Conservation (phyloP, 805 yeast genomes). For the Candida bentonensis region DNA sequence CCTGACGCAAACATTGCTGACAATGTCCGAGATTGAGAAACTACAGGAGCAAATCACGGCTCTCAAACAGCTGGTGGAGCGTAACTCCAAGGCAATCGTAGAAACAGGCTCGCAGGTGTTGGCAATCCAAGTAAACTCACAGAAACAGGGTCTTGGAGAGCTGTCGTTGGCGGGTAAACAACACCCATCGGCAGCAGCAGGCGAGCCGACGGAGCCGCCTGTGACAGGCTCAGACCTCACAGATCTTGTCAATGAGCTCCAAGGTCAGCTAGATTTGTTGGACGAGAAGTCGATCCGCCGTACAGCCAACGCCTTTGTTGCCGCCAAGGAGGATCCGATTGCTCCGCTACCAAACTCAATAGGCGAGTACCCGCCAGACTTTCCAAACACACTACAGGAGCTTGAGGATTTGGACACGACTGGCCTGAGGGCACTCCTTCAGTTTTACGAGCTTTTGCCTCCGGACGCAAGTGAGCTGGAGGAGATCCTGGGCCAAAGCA, state of each 20-base stretch:
- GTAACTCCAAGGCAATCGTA: background rate
- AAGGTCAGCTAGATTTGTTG: conserved; percentile 61
- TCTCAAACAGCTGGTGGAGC: background rate
- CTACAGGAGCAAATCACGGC: background rate
- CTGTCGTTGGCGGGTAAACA: background rate
- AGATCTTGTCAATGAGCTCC: conserved; percentile 78
- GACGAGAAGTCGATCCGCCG: conserved; percentile 71
- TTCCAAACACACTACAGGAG: conserved; percentile 45
- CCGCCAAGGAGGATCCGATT: conserved; percentile 28
- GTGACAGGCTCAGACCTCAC: conserved; percentile 75
- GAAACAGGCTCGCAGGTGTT: background rate
- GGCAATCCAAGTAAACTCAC: background rate
- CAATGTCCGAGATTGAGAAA: background rate
- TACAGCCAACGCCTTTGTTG: conserved; percentile 44
- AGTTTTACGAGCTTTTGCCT: conserved; percentile 68
- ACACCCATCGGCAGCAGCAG: conserved; percentile 8
- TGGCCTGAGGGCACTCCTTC: conserved; percentile 39
- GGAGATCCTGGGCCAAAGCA: conserved; percentile 26
- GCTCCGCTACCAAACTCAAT: conserved; percentile 68
- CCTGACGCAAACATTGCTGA: background rate
- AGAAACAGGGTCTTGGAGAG: background rate
- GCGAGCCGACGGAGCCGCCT: conserved; percentile 37
- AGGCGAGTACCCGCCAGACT: conserved; percentile 52
- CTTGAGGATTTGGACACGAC: conserved; percentile 34
- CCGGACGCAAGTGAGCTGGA: conserved; percentile 42